These are phyloP conservation scores for Vachellia pachyceras DNA, from an alignment of 306 rosid genomes.

Conservation along the genomic window DNA sequence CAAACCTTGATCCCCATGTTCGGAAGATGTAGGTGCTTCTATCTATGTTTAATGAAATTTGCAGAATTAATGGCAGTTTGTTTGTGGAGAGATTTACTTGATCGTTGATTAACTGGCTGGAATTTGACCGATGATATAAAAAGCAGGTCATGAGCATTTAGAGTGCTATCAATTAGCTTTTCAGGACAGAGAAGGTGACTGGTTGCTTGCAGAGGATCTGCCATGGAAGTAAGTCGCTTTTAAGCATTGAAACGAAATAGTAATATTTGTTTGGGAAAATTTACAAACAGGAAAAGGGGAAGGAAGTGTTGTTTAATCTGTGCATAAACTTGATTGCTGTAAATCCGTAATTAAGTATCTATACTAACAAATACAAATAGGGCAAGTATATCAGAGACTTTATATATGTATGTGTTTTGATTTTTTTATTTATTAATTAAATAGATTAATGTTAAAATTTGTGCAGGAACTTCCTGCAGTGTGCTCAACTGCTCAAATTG, in stretches of 20 bases:
- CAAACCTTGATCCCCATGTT: conserved; percentile 76
- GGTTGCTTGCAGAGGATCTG: conserved; percentile 78
- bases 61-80: too few species aligned
- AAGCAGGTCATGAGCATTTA: conserved; percentile 52
- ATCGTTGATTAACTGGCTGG: too few species aligned
- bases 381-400: too few species aligned
- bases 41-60: not conserved
- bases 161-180: conserved; percentile 57
- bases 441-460: not conserved
- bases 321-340: too few species aligned
- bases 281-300: not conserved
- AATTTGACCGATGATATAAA: conserved; percentile 11
- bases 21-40: conserved; percentile 48
- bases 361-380: too few species aligned
- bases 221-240: conserved; percentile 69
- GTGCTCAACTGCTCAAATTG: conserved; percentile 69
- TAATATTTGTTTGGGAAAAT: too few species aligned
- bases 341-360: too few species aligned
- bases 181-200: conserved; percentile 80
- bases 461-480: conserved; percentile 57
- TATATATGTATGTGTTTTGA: too few species aligned
- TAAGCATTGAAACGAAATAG: too few species aligned
- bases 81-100: not conserved
- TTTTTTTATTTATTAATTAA: too few species aligned
- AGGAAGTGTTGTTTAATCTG: not conserved